These are phyloP conservation scores for Fusarium denticulatum DNA, from an alignment of 2,329 filamentous ascomycete species.

Conservation along the genomic window DNA sequence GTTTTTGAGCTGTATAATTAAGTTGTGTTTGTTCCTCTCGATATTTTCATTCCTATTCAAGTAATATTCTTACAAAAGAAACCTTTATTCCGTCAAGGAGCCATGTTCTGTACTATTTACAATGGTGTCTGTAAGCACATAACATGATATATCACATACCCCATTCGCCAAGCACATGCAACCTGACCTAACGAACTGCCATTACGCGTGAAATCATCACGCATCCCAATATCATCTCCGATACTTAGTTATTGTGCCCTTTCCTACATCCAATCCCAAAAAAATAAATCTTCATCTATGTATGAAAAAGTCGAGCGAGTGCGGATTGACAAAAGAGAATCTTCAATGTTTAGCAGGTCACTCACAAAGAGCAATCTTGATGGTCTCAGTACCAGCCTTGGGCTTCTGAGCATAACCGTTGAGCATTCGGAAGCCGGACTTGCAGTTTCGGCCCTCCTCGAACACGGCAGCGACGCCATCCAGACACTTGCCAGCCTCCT, in stretches of 20 bases:
- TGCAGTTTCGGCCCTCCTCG: constrained; percentile 69
- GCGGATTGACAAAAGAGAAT: constrained; percentile 39
- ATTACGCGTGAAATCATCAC: constrained; percentile 32
- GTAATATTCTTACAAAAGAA: neutral
- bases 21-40: neutral
- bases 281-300: constrained; percentile 22
- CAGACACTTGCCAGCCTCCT: constrained; percentile 67
- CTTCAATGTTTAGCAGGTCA: constrained; percentile 29
- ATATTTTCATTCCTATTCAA: neutral
- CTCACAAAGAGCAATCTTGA: constrained; percentile 49
- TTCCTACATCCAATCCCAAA: constrained; percentile 7
- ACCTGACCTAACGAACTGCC: constrained; percentile 3
- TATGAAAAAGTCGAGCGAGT: constrained; percentile 17
- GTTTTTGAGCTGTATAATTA: neutral
- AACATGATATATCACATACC: constrained; percentile 35
- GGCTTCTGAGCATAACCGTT: constrained; percentile 74
- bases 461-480: constrained; percentile 69
- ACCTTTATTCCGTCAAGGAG: constrained; percentile 16
- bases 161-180: constrained; percentile 38
- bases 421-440: constrained; percentile 69
- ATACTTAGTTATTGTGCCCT: constrained; percentile 28
- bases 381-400: constrained; percentile 49
- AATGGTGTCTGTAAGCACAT: constrained; percentile 35
- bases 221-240: constrained; percentile 30
- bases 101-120: constrained; percentile 32